Conservation (phyloP, 352 stramenopile species). For the Globisporangium splendens region DNA sequence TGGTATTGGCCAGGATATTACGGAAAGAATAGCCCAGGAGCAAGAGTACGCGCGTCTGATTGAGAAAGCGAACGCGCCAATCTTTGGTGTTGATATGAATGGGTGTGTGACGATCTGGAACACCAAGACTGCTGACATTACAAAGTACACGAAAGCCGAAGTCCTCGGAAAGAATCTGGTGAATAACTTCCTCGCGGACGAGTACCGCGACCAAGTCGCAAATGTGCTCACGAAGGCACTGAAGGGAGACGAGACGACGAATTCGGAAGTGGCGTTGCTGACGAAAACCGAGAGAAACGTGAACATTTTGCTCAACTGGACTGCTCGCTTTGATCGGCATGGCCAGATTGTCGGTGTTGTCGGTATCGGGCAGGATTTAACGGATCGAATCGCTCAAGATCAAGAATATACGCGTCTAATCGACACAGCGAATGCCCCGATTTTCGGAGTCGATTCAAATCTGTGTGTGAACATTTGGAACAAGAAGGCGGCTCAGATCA, state of each 20-base stretch:
- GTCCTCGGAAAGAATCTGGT: constrained; percentile 48
- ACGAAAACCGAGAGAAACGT: constrained; percentile 61
- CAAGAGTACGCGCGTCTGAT: constrained; percentile 58
- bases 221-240: constrained; percentile 57
- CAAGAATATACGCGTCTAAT: constrained; percentile 89
- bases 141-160: constrained; percentile 39
- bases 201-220: constrained; percentile 46
- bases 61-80: constrained; percentile 62
- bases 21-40: constrained; percentile 66
- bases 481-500: constrained; percentile 88
- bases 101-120: constrained; percentile 60
- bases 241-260: constrained; percentile 62
- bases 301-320: constrained; percentile 72
- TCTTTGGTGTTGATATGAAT: constrained; percentile 67
- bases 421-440: constrained; percentile 88
- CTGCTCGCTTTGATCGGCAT: constrained; percentile 59
- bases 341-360: constrained; percentile 82
- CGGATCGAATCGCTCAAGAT: constrained; percentile 81
- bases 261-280: constrained; percentile 83
- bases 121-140: constrained; percentile 44
- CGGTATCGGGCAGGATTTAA: constrained; percentile 85
- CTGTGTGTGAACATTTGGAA: constrained; percentile 92
- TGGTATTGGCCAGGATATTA: constrained; percentile 87
- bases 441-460: constrained; percentile 88
- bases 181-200: constrained; percentile 49